Evolutionary conservation across 228 moss, liverwort and hornwort genomes (phyloP).

Genomic region (Sphagnum magellanicum): DNA sequence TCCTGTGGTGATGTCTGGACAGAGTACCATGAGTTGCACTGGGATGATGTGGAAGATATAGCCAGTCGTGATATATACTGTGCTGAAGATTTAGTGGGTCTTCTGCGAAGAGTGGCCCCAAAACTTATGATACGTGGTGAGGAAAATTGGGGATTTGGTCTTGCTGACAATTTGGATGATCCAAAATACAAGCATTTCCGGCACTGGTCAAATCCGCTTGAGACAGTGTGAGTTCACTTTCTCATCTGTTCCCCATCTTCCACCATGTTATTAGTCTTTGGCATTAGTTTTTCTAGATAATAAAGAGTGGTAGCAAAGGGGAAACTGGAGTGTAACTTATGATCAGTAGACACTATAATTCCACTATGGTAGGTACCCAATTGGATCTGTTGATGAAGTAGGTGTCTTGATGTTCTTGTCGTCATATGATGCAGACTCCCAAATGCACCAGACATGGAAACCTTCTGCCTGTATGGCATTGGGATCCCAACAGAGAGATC

Average conservation of each 20-base stretch:
- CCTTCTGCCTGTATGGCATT: constrained; percentile 54
- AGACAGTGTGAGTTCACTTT: constrained; percentile 35
- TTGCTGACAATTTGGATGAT: constrained; percentile 46
- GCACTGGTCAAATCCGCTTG: constrained; percentile 60
- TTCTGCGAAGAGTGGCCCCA: constrained; percentile 52
- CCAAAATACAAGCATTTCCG: constrained; percentile 44
- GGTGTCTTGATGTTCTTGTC: no score
- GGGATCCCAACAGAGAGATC: constrained; percentile 58
- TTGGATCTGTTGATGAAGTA: no score
- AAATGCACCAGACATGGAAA: constrained; percentile 53
- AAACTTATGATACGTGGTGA: constrained; percentile 57
- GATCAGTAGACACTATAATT: no score
- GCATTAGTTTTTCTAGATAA: no score
- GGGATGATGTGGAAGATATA: constrained; percentile 37
- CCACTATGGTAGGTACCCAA: no score
- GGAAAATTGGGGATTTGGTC: constrained; percentile 50
- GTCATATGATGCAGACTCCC: constrained; percentile 32
- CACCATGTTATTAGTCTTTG: no score
- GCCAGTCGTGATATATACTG: constrained; percentile 27
- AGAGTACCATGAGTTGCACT: constrained; percentile 58
- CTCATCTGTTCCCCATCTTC: not conserved
- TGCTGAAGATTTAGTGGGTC: constrained; percentile 17
- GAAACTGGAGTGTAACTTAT: no score
- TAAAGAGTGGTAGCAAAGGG: no score
- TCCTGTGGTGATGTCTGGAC: constrained; percentile 64